phyloP scores from a whole-genome alignment of 2,329 filamentous ascomycete genomes.

The Leptographium flavum region DNA sequence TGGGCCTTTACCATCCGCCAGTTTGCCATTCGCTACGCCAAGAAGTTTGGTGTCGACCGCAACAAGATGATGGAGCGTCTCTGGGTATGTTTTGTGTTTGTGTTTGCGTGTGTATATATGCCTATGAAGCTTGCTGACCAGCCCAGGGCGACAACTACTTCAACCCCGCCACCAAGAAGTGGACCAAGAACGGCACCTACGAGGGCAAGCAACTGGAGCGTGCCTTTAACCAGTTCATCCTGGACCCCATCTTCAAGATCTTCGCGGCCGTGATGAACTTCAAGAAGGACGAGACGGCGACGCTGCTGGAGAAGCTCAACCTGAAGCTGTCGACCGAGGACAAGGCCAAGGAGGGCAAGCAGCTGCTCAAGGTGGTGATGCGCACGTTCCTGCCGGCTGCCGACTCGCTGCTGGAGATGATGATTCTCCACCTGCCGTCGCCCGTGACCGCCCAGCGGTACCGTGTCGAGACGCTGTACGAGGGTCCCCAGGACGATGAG shows the following conservation, averaged over 20 bases:
- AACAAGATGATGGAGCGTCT: conserved; percentile 99
- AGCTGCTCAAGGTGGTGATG: conserved; percentile 96
- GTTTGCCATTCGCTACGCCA: conserved; percentile 90
- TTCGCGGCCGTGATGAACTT: conserved; percentile 95
- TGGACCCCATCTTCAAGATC: conserved; percentile 99
- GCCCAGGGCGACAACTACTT: conserved; percentile 86
- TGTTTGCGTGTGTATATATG: not conserved
- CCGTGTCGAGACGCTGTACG: conserved; percentile 96
- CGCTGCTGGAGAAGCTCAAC: conserved; percentile 79
- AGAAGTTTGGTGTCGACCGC: conserved; percentile 99
- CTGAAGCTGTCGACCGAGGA: conserved; percentile 84
- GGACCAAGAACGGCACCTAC: conserved; percentile 73
- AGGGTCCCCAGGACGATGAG: conserved; percentile 89
- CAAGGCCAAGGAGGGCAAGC: conserved; percentile 91
- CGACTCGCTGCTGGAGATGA: conserved; percentile 98
- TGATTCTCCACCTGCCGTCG: conserved; percentile 97
- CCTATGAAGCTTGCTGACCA: too few species aligned
- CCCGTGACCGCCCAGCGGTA: conserved; percentile 93
- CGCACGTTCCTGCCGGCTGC: conserved; percentile 96
- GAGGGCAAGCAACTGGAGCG: conserved; percentile 88
- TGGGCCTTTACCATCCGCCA: conserved; percentile 99
- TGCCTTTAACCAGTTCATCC: conserved; percentile 97
- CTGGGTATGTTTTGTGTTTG: conserved; percentile 50
- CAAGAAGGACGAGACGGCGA: conserved; percentile 84
- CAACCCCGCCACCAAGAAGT: conserved; percentile 99